These are phyloP conservation scores for Clavulina sp. DNA, from an alignment of 768 basidiomycete species.

Conservation along the genomic window DNA sequence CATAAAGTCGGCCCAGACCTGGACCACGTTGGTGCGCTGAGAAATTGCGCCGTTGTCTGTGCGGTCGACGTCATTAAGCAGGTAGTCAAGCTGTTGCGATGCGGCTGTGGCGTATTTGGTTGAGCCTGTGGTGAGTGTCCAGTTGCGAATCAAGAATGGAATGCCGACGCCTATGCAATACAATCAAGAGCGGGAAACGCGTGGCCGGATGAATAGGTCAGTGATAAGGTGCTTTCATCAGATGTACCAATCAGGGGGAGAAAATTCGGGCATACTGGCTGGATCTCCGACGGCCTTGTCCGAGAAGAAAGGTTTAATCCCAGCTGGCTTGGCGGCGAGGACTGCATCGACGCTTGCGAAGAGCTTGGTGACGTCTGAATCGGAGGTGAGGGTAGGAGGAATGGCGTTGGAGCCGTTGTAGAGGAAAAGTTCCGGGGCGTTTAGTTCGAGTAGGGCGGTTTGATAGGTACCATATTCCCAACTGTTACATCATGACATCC, in stretches of 20 bases:
- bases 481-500: no score
- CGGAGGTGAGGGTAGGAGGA: neutral
- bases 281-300: constrained; percentile 47
- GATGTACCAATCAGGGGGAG: neutral
- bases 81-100: constrained; percentile 41
- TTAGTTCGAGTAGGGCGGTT: neutral
- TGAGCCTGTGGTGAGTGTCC: constrained; percentile 23
- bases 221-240: neutral
- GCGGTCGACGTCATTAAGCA: constrained; percentile 38
- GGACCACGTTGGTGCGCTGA: constrained; percentile 48
- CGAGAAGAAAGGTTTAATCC: neutral
- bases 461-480: neutral
- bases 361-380: neutral
- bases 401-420: neutral
- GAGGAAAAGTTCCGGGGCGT: neutral
- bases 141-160: constrained; percentile 45
- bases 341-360: neutral
- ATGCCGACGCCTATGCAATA: constrained; percentile 31
- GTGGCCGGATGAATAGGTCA: neutral
- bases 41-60: constrained; percentile 67
- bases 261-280: constrained; percentile 24
- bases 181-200: neutral
- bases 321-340: neutral
- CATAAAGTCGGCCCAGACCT: constrained; percentile 66
- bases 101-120: constrained; percentile 29